phyloP scores from a whole-genome alignment of 148 eudicot genomes.

The Limonium bicolor region DNA sequence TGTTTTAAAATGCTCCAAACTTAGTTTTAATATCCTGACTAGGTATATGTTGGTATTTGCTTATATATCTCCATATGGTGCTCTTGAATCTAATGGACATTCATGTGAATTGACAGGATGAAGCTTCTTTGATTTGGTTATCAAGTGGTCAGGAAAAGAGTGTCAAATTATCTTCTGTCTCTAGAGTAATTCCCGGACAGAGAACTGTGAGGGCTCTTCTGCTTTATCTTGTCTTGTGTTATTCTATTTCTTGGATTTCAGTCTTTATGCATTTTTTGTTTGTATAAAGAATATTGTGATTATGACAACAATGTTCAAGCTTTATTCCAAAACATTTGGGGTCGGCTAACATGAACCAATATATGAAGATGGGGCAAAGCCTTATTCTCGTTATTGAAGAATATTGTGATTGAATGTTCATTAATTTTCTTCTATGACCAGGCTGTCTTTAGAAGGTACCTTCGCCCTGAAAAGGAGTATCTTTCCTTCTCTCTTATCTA shows the following conservation, averaged over 20 bases:
- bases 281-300: too few species aligned
- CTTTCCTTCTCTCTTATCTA: slow-evolving; percentile 88
- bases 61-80: too few species aligned
- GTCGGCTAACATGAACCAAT: too few species aligned
- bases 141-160: slow-evolving; percentile 64
- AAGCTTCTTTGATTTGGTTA: slow-evolving; percentile 76
- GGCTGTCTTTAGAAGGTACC: slow-evolving; percentile 86
- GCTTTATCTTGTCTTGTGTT: neutral
- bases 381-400: neutral
- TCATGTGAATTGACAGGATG: slow-evolving; percentile 79
- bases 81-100: too few species aligned
- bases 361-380: too few species aligned
- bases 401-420: neutral
- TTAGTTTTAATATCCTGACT: too few species aligned
- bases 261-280: too few species aligned
- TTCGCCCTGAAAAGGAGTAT: slow-evolving; percentile 84
- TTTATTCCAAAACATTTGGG: too few species aligned
- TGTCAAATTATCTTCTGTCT: slow-evolving; percentile 66
- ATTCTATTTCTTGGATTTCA: too few species aligned
- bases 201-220: slow-evolving; percentile 61
- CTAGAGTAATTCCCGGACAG: slow-evolving; percentile 82
- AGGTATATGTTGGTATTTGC: too few species aligned
- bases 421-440: slow-evolving; percentile 6
- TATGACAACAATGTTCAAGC: too few species aligned
- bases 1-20: too few species aligned